Conservation (phyloP, 257 asterid genomes). For the Capsicum rhomboideum region DNA sequence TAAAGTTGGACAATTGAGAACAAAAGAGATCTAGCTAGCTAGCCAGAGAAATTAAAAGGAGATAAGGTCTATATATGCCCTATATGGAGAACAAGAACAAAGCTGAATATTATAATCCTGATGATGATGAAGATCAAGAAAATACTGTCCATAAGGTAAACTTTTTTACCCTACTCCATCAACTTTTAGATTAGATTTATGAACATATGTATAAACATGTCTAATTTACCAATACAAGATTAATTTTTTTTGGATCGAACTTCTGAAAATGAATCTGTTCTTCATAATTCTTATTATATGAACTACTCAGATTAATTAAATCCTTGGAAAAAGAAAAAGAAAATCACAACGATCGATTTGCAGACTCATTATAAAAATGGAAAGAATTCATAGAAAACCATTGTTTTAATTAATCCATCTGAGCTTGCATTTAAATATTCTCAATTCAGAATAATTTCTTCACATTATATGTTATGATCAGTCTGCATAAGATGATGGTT, state of each 20-base stretch:
- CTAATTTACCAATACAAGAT: background rate
- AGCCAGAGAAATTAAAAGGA: conserved; percentile 6
- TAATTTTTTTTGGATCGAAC: background rate
- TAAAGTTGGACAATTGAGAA: conserved; percentile 10
- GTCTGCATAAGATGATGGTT: background rate
- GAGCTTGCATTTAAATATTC: background rate
- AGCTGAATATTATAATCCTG: conserved; percentile 18
- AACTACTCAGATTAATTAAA: background rate
- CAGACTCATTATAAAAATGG: background rate
- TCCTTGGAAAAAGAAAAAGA: background rate
- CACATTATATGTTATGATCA: background rate
- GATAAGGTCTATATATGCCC: background rate
- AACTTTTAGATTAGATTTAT: background rate
- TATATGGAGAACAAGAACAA: conserved; percentile 25
- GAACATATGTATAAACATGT: background rate
- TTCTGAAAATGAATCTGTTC: background rate
- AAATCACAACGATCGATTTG: background rate
- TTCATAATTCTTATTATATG: background rate
- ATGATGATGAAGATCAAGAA: conserved; percentile 46
- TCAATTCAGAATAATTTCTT: background rate
- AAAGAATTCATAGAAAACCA: background rate
- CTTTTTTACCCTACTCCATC: background rate
- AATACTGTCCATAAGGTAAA: conserved; percentile 8
- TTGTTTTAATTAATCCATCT: background rate
- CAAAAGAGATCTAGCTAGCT: background rate